Evolutionary conservation across 1,284 basidiomycete species (phyloP), one percentile per base, ranked within the genome.

Genomic region (Thelephora terrestris): DNA sequence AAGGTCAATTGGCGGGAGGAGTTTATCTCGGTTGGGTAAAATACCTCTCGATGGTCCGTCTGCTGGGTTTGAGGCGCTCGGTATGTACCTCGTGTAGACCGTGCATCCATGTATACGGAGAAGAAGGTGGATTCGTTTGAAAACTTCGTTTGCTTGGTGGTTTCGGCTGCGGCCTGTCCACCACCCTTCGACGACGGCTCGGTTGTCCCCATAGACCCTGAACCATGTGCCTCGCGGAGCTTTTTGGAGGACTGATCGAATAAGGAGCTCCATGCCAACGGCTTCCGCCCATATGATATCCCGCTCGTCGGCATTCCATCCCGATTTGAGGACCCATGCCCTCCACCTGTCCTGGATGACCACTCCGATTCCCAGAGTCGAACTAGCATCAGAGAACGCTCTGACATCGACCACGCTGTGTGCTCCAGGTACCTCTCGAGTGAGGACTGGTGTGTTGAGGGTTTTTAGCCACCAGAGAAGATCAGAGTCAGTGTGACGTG

Each of bases 361-460:
- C 54, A 75, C 57, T 25, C 61, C 61, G 53, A 74, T 45, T 2
- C 69, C 70, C 16, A 60, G 49, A 1, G 55, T 56, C 1, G 65
- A 68, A 60, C 71, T 73, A 6, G 71, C 70, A 56, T 74, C 70
- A 0, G 68, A 73, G 58, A 56, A 75, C 0, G 68, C 68, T 0
- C 38, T 10, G n/a, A 55, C 7, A 48, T 70, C 61, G 10, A 53
- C 3, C 47, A 71, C 32, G 10, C 45, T 14, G 1, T 17, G 1
- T 1, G 62, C 60, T 0, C 54, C 57, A 18, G 66, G 65, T 29
- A 73, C 64, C 3, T 53, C 47, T 23, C 58, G 45, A 0, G 37
- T 23, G 43, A 62, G 25, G 34, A 5, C 1, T 16, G 55, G 45
- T 2, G 43, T 6, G 0, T 29, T 6, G 5, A 69, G 61, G 0